phyloP scores from a whole-genome alignment of 179 eudicot species.

The Spergularia azorica region DNA sequence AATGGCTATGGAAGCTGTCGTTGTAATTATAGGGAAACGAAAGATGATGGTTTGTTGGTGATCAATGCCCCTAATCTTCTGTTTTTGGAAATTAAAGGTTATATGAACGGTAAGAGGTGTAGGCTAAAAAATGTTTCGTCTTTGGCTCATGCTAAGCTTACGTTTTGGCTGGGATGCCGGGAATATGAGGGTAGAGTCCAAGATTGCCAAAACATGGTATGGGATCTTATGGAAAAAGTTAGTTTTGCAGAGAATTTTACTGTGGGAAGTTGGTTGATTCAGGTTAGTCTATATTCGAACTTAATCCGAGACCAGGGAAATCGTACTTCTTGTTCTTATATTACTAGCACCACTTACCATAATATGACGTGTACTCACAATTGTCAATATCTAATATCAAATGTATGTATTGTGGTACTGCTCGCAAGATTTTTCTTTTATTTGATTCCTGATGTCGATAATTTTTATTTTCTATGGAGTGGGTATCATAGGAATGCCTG shows the following conservation, averaged over 20 bases:
- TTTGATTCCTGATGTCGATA: too few relatives aligned
- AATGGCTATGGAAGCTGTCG: neutral
- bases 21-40: neutral
- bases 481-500: neutral
- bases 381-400: too few relatives aligned
- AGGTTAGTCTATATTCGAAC: slow-evolving; percentile 14
- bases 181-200: neutral
- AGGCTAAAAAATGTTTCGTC: slow-evolving; percentile 15
- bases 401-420: too few relatives aligned
- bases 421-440: too few relatives aligned
- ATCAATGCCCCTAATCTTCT: slow-evolving; percentile 13
- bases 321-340: neutral
- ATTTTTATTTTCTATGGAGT: too few relatives aligned
- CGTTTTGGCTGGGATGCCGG: neutral
- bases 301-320: neutral
- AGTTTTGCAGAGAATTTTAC: slow-evolving; percentile 12
- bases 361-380: too few relatives aligned
- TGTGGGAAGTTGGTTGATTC: slow-evolving; percentile 11
- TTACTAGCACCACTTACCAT: neutral
- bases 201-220: neutral
- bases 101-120: neutral
- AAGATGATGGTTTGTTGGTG: neutral
- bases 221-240: slow-evolving; percentile 12
- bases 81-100: slow-evolving; percentile 11
- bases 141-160: slow-evolving; percentile 15